Percentiles rank a stretch among this genome's conserved stretches.
Conservation (phyloP, 805 yeast genomes). For the Kodamaea sagamina region DNA sequence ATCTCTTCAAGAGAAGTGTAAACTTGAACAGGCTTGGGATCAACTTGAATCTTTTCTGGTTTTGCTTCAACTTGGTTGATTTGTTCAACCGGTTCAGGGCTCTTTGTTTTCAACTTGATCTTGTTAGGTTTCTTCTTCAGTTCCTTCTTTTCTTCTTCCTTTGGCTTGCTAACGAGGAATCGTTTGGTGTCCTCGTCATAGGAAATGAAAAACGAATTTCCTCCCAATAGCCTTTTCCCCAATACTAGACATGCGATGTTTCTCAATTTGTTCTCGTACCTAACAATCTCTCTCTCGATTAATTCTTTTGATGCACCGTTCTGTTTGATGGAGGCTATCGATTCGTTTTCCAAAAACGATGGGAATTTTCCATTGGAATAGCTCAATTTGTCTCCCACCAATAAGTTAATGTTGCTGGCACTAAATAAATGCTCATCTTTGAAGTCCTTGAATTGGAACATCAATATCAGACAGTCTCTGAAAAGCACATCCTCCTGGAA, state of each 20-base stretch:
- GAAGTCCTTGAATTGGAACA: constrained; percentile 58
- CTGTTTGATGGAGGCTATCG: constrained; percentile 2
- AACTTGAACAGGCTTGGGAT: background rate
- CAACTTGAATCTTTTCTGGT: too few relatives aligned
- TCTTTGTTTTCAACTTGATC: background rate
- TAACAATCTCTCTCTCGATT: constrained; percentile 7
- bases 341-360: constrained; percentile 24
- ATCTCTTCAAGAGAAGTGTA: constrained; percentile 36
- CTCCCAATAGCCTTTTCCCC: constrained; percentile 24
- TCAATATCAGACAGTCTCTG: constrained; percentile 60
- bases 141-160: background rate
- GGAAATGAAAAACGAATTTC: constrained; percentile 6
- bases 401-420: constrained; percentile 21
- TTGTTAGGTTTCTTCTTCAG: background rate
- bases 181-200: constrained; percentile 5
- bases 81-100: background rate
- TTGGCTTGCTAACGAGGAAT: constrained; percentile 6
- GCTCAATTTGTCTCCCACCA: constrained; percentile 23
- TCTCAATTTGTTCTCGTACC: constrained; percentile 33
- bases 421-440: constrained; percentile 52
- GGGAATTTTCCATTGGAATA: constrained; percentile 19
- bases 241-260: constrained; percentile 27
- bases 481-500: constrained; percentile 66
- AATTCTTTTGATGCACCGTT: background rate
- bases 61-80: background rate